Conservation (phyloP, 2,329 filamentous ascomycete species). For the Calonectria honghensis region DNA sequence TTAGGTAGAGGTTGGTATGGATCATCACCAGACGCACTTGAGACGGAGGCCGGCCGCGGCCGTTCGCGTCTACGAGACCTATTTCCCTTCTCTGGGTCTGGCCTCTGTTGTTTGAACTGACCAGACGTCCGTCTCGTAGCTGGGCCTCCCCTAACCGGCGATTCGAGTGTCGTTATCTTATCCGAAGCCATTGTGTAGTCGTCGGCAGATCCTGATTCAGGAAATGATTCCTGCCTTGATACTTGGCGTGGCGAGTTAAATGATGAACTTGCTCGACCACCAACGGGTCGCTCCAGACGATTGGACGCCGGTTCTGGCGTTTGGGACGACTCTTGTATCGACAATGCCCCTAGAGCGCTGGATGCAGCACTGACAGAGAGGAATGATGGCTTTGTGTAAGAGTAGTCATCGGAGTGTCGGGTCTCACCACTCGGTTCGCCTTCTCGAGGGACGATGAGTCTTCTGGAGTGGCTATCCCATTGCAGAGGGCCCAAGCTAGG, state of each 20-base stretch:
- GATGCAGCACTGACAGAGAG: slow-evolving; percentile 75
- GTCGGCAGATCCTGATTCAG: slow-evolving; percentile 46
- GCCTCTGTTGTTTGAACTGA: slow-evolving; percentile 41
- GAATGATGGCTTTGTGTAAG: slow-evolving; percentile 63
- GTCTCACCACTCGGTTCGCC: slow-evolving; percentile 57
- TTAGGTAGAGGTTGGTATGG: slow-evolving; percentile 50
- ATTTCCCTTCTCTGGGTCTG: slow-evolving; percentile 45
- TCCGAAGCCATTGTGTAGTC: slow-evolving; percentile 51
- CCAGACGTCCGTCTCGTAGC: slow-evolving; percentile 42
- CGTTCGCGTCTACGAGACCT: slow-evolving; percentile 49
- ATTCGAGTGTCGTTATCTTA: slow-evolving; percentile 44
- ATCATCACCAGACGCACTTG: slow-evolving; percentile 55
- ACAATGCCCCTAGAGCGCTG: slow-evolving; percentile 68
- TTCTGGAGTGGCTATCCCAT: slow-evolving; percentile 74
- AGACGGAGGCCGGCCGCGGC: slow-evolving; percentile 48
- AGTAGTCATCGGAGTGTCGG: slow-evolving; percentile 65
- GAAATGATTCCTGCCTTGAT: slow-evolving; percentile 44
- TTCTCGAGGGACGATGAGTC: slow-evolving; percentile 66
- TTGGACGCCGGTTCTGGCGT: slow-evolving; percentile 44
- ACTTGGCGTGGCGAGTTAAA: slow-evolving; percentile 44
- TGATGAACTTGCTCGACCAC: slow-evolving; percentile 37
- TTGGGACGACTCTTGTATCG: slow-evolving; percentile 51
- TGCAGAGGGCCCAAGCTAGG: slow-evolving; percentile 60
- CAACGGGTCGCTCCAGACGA: slow-evolving; percentile 44
- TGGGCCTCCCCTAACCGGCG: slow-evolving; percentile 43